Conservation (phyloP, 106 monocot genomes). For the Dendrobium nobile region DNA sequence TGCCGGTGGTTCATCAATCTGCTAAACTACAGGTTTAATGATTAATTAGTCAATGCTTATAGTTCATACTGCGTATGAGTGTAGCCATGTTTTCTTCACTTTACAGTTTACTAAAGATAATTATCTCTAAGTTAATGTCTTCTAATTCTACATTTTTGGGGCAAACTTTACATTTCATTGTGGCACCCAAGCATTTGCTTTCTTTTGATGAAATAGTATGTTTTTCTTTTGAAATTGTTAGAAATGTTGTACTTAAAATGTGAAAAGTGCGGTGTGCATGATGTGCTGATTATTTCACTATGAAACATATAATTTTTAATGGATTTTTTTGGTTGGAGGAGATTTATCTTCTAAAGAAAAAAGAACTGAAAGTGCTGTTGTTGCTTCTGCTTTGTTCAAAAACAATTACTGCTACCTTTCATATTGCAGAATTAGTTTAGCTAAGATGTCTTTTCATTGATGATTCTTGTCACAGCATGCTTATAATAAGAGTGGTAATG, state of each 20-base stretch:
- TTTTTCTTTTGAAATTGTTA: not conserved
- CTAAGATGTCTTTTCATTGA: not conserved
- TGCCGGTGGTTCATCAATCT: conserved; percentile 73
- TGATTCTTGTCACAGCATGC: not conserved
- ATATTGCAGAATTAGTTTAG: not conserved
- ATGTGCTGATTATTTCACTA: not conserved
- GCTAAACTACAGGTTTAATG: conserved; percentile 67
- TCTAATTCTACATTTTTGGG: not conserved
- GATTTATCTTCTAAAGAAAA: not conserved
- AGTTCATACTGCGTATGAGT: not conserved
- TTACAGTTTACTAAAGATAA: not conserved
- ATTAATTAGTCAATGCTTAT: not conserved
- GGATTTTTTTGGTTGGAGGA: not conserved
- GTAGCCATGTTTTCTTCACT: not conserved
- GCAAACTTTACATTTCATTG: not conserved
- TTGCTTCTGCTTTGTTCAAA: not conserved
- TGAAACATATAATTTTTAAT: not conserved
- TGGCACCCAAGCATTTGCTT: not conserved
- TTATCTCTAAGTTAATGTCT: not conserved
- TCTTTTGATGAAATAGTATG: not conserved
- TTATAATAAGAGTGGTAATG: not conserved
- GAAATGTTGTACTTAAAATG: not conserved
- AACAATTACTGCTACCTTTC: not conserved
- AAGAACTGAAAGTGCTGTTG: not conserved
- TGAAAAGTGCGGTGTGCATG: not conserved